These are phyloP conservation scores for Metschnikowia vanudenii DNA, from an alignment of 805 yeast species.

Conservation along the genomic window DNA sequence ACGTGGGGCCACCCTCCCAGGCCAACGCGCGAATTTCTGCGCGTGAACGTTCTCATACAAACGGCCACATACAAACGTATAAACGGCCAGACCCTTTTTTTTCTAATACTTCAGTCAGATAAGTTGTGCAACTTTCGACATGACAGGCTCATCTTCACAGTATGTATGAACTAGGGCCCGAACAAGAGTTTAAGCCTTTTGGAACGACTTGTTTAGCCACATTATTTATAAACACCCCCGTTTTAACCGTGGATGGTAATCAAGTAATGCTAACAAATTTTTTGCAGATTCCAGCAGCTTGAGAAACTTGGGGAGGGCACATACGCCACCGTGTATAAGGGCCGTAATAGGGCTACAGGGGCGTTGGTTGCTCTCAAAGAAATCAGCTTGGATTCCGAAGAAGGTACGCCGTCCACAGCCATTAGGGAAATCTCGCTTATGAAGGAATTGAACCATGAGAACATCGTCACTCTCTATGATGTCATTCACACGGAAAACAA, in stretches of 20 bases:
- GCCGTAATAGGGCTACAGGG: constrained; percentile 79
- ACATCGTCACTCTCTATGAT: constrained; percentile 88
- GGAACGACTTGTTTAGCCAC: no score
- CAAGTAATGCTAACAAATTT: constrained; percentile 14
- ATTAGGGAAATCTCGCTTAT: constrained; percentile 92
- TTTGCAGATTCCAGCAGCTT: constrained; percentile 46
- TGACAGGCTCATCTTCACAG: constrained; percentile 48
- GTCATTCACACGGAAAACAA: constrained; percentile 97
- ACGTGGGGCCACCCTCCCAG: no score
- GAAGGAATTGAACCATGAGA: constrained; percentile 92
- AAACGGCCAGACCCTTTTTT: no score
- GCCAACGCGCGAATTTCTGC: no score
- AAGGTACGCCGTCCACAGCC: constrained; percentile 98
- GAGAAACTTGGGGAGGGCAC: constrained; percentile 94
- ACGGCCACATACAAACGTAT: no score
- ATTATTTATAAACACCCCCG: no score
- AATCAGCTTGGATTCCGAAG: constrained; percentile 91
- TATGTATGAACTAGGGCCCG: constrained; percentile 24
- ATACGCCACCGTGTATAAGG: constrained; percentile 98
- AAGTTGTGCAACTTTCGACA: constrained; percentile 6
- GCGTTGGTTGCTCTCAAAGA: constrained; percentile 93
- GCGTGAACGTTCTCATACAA: no score
- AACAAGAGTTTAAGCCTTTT: background rate
- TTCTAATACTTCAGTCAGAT: no score
- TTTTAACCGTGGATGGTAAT: background rate